Evolutionary conservation across 2,329 filamentous ascomycete genomes (phyloP).

Genomic region (Fusarium sp.): DNA sequence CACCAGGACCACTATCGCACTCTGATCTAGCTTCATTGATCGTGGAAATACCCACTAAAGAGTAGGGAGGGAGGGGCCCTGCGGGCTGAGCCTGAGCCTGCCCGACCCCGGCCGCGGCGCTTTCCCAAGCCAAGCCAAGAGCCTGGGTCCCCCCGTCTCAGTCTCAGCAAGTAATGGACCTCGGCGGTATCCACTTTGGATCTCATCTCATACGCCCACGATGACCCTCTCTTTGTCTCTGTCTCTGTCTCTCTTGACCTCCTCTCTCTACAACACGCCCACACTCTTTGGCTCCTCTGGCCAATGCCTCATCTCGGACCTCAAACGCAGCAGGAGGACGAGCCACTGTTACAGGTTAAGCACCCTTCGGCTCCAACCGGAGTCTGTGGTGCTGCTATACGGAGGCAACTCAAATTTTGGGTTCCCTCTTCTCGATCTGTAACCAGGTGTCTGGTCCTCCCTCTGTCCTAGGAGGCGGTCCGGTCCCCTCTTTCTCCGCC

Average conservation of each 20-base stretch:
- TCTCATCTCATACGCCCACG: constrained; percentile 27
- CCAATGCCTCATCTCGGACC: constrained; percentile 27
- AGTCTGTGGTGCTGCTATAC: not conserved
- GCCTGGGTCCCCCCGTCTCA: constrained; percentile 1
- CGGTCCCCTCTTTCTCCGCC: constrained; percentile 7
- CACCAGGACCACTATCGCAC: constrained; percentile 8
- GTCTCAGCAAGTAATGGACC: constrained; percentile 1
- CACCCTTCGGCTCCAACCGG: constrained; percentile 4
- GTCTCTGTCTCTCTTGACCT: not conserved
- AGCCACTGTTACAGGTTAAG: constrained; percentile 13
- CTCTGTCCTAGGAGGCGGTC: not conserved
- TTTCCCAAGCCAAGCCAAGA: constrained; percentile 29
- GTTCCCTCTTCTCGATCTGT: constrained; percentile 1
- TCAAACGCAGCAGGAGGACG: constrained; percentile 7
- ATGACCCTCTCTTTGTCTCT: not conserved
- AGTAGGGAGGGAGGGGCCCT: constrained; percentile 10
- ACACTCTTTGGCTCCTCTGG: constrained; percentile 1
- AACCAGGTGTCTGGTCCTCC: not conserved
- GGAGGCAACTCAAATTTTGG: not conserved
- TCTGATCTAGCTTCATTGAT: constrained; percentile 19
- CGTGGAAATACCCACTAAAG: constrained; percentile 11
- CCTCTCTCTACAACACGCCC: not conserved
- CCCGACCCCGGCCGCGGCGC: constrained; percentile 24
- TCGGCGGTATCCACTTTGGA: constrained; percentile 13
- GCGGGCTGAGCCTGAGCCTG: constrained; percentile 29